These are phyloP conservation scores for Closterium sp. DNA, from an alignment of 139 green algal species.

Conservation along the genomic window DNA sequence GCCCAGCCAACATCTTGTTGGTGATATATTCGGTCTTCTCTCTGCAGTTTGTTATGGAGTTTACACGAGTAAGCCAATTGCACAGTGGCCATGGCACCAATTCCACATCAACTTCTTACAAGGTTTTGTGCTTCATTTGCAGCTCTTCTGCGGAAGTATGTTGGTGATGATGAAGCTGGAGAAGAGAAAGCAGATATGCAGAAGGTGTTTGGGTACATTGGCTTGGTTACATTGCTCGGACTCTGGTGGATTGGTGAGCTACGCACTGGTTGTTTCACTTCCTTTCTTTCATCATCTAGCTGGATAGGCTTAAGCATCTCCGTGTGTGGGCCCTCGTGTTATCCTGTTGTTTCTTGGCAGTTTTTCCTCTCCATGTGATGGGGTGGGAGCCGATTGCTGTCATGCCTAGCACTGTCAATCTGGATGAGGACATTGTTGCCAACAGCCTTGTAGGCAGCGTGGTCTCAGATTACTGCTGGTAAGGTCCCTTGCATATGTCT, in stretches of 20 bases:
- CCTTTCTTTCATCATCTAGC: neutral
- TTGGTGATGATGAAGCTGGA: constrained; percentile 20
- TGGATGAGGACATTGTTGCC: constrained; percentile 36
- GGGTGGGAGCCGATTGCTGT: constrained; percentile 27
- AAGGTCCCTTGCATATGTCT: neutral
- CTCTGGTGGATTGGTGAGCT: constrained; percentile 45
- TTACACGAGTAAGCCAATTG: constrained; percentile 16
- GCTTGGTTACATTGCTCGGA: constrained; percentile 17
- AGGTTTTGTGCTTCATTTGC: neutral
- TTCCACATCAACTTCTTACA: neutral
- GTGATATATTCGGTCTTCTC: constrained; percentile 22
- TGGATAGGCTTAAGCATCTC: neutral
- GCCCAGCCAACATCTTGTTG: constrained; percentile 14
- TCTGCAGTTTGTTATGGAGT: constrained; percentile 27
- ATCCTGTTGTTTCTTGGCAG: neutral
- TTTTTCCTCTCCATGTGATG: neutral
- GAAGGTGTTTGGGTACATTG: constrained; percentile 45
- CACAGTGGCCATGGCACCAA: neutral
- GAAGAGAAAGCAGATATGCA: constrained; percentile 30
- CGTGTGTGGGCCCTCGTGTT: neutral
- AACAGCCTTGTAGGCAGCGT: constrained; percentile 42
- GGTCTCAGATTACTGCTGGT: constrained; percentile 49
- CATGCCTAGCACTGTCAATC: constrained; percentile 7
- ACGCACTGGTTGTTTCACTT: neutral
- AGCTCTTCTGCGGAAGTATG: constrained; percentile 36